Base-by-base conservation (phyloP, 2,329 filamentous ascomycete genomes). In the Trichoderma sp. region DNA sequence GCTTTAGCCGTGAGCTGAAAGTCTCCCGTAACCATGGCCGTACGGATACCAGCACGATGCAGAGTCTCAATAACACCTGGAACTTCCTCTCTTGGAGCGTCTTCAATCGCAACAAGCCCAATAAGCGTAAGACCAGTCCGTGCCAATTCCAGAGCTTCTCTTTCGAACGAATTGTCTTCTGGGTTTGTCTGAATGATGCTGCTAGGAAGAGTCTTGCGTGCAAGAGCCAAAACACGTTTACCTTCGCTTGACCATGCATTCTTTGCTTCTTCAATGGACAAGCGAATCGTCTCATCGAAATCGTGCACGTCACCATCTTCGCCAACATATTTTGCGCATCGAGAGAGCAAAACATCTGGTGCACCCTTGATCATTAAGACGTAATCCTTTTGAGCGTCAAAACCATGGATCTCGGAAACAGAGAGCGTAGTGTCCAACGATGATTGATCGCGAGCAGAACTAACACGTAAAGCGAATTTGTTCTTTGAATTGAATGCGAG, bases 401-500 rank as follows among this genome's bases (percentile, higher is more conserved):
- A 49, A 0, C 1, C 11, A 24, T 49, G 1, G n/a, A 1, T 13
- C 14, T 49, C 46, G n/a, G 46, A 24, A 49, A 11, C 1, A 21
- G 46, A 49, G n/a, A 49, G 46, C 21, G 46, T 24, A 24, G 46
- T 4, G 24, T 21, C 46, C 10, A 49, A 24, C 24, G 46, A 49
- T 24, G 46, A 24, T 24, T 49, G 46, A 7, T 49, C 46, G 18
- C 46, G 18, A 4, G 46, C n/a, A 24, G 46, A 21, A n/a, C 46
- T 49, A 13, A 49, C n/a, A 13, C 46, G 46, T 6, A 94, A 86
- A 88, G 93, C 94, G 76, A 89, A 94, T 78, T 94, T 94, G 80
- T 93, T 94, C 82, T 92, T 92, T 79, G 90, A 92, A 80, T 94
- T 94, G 78, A 94, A 94, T 0, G 90, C 87, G 32, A 92, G 81